Percentiles rank a stretch among this genome's conserved stretches.
These are phyloP conservation scores for Waitea zeae DNA, from an alignment of 1,284 basidiomycete species.

Conservation along the genomic window DNA sequence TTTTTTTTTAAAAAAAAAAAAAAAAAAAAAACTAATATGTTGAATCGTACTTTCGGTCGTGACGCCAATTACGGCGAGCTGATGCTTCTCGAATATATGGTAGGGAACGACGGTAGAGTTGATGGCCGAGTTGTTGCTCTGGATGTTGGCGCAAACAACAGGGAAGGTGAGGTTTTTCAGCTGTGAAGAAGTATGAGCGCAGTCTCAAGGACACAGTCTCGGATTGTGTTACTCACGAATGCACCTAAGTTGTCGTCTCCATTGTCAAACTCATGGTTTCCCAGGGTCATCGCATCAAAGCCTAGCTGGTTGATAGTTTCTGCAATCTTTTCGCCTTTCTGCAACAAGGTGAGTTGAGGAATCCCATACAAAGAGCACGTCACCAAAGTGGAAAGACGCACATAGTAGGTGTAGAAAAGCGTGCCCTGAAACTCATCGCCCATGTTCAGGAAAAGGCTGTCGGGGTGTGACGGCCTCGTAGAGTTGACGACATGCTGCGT, in stretches of 20 bases:
- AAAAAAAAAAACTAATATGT: too few relatives aligned
- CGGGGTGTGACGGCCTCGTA: constrained; percentile 12
- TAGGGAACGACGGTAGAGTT: constrained; percentile 17
- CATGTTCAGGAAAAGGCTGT: constrained; percentile 21
- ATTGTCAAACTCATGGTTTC: constrained; percentile 23
- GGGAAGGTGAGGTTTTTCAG: constrained; percentile 20
- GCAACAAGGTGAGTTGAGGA: constrained; percentile 14
- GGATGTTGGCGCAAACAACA: constrained; percentile 22
- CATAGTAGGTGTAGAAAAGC: constrained; percentile 1
- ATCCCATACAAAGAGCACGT: constrained; percentile 18
- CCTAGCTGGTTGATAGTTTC: constrained; percentile 20
- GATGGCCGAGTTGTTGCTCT: constrained; percentile 16
- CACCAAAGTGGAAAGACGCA: neutral
- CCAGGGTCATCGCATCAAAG: constrained; percentile 22
- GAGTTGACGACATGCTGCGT: constrained; percentile 16
- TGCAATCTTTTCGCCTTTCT: constrained; percentile 21
- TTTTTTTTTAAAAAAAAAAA: too few relatives aligned
- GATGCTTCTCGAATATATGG: constrained; percentile 18
- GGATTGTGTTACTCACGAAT: constrained; percentile 9
- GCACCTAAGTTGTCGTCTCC: constrained; percentile 18
- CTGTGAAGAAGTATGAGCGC: neutral
- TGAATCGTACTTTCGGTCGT: constrained; percentile 18
- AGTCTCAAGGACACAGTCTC: neutral
- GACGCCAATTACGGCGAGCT: constrained; percentile 21
- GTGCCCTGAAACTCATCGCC: constrained; percentile 21